Evolutionary conservation across 495 filamentous ascomycete genomes (phyloP), one percentile per base, ranked within the genome.

Genomic region (Pseudomonodictys pantanalensis): DNA sequence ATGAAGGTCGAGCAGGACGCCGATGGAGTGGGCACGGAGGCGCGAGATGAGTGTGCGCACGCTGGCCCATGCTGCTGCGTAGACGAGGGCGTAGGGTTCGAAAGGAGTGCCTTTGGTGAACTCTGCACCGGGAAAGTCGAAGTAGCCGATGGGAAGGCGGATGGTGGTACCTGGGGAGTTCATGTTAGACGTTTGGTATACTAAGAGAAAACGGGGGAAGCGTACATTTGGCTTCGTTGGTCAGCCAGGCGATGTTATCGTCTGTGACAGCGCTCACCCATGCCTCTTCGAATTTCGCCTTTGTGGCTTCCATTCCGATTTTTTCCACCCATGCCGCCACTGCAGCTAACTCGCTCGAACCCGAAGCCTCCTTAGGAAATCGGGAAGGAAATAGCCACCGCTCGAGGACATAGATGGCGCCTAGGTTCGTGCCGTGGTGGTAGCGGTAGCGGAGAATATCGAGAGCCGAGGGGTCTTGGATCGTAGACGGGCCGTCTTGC

Each of bases 81-180:
- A 85, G 7, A 84, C 76, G 23, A 60, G 38, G 1, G 69, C 56
- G 10, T 72, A 67, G 0, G 67, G 52, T 25, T 74, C 74, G 59
- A 83, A 85, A 9, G 73, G 68, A 0, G 80, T 84, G n/a, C 70
- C 72, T 5, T 66, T 28, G 56, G 72, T 76, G 63, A 76, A 83
- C 15, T 64, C 44, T 0, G 75, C 73, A 0, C 77, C 78, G 3
- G 44, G 24, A 11, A 84, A 73, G 2, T 76, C 80, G 56, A 75
- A 83, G 65, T 77, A 82, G 5, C 81, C 81, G 29, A 85, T 75
- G 2, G 82, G 81, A 0, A 85, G 67, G 15, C 81, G 76, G 47
- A 83, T 71, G n/a, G 74, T 74, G 6, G 79, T 83, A 58, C 74
- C 71, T 73, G 45, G 8, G 30, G 3, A 28, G 30, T 30, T 4